Evolutionary conservation across 768 basidiomycete species (phyloP).

Genomic region (Auricularia auricula-judae): DNA sequence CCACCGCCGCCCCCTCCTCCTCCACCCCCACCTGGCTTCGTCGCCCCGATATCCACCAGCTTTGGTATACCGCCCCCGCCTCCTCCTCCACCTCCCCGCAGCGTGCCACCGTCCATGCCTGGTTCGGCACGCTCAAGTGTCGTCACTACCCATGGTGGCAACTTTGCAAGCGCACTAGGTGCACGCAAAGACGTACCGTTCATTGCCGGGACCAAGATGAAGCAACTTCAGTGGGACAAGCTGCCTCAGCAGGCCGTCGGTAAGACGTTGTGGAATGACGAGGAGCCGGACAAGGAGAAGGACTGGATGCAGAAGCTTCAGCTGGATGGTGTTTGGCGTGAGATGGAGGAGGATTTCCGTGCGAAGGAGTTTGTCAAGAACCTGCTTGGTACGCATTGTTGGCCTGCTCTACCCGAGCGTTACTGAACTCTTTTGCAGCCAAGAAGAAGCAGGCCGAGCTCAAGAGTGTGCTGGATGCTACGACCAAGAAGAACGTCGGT

Average conservation of each 20-base stretch:
- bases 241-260: slow-evolving; percentile 78
- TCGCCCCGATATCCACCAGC: slow-evolving; percentile 16
- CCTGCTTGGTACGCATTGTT: slow-evolving; percentile 52
- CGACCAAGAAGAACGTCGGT: slow-evolving; percentile 93
- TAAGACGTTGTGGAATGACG: slow-evolving; percentile 79
- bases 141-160: slow-evolving; percentile 29
- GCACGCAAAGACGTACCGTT: slow-evolving; percentile 78
- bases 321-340: slow-evolving; percentile 78
- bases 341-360: slow-evolving; percentile 98
- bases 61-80: slow-evolving; percentile 24
- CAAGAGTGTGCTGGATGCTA: slow-evolving; percentile 80
- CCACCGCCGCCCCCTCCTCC: slow-evolving; percentile 29
- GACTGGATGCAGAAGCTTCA: slow-evolving; percentile 78
- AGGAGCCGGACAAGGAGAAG: slow-evolving; percentile 54
- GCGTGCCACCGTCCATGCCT: slow-evolving; percentile 22
- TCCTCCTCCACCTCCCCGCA: slow-evolving; percentile 23
- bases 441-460: slow-evolving; percentile 82
- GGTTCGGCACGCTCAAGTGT: slow-evolving; percentile 28
- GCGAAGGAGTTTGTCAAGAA: slow-evolving; percentile 91
- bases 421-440: slow-evolving; percentile 28
- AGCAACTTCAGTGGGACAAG: slow-evolving; percentile 98
- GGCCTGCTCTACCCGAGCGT: neutral
- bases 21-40: slow-evolving; percentile 20
- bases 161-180: slow-evolving; percentile 18
- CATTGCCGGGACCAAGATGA: slow-evolving; percentile 86